Evolutionary conservation across 1,284 basidiomycete species (phyloP), one percentile per base, ranked within the genome.

Genomic region (Ceratobasidium sp.): DNA sequence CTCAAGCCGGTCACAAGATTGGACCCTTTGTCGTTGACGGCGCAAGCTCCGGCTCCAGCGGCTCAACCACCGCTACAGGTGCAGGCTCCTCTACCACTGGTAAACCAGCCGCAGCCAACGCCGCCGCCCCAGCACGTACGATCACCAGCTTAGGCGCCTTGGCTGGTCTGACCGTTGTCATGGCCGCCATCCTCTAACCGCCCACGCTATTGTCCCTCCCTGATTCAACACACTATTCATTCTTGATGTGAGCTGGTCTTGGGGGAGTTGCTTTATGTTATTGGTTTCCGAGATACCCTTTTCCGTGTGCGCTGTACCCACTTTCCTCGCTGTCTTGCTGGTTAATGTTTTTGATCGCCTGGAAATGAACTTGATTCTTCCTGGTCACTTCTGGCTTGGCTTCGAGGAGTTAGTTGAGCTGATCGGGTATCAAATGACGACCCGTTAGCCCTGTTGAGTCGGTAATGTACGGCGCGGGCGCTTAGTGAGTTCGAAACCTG

Each of bases 261-360:
- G 55, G 26, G 23, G 14, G 23, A n/a, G 1, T 38, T 58, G 35
- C 55, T 58, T 58, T 32, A 38, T 58, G n/a, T n/a, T n/a, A n/a
- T n/a, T n/a, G n/a, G n/a, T n/a, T n/a, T n/a, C n/a, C n/a, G n/a
- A n/a, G n/a, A n/a, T n/a, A n/a, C n/a, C n/a, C n/a, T n/a, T n/a
- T n/a, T n/a, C n/a, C n/a, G n/a, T n/a, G n/a, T 58, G 55, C 35
- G 35, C 55, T 38, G 43, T 58, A 58, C 55, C 55, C 55, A 21
- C 21, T 47, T 8, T 58, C 1, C 55, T 8, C 14, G 55, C 43
- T 21, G 55, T 21, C 32, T 38, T 32, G 35, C 43, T 21, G 32
- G 43, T 58, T 58, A 26, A 35, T 57, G 50, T 54, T 54, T 26
- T 57, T 4, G 16, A 21, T n/a, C 38, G 18, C 32, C 35, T 18